Conservation (phyloP, 2,329 filamentous ascomycete genomes). For the Stagonosporopsis chrysanthemi region DNA sequence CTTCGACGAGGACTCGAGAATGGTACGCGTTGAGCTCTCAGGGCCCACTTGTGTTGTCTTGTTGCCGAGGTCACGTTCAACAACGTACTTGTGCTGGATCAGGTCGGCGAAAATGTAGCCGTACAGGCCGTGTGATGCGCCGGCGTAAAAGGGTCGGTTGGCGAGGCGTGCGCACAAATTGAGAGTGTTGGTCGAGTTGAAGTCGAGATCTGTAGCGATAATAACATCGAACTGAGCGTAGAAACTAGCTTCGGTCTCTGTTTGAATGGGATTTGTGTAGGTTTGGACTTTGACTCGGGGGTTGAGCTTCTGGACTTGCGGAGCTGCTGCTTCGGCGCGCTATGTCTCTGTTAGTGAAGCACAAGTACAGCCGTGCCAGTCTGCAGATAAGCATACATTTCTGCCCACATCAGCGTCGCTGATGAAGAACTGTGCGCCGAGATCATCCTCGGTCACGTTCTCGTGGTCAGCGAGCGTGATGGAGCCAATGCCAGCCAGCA, state of each 20-base stretch:
- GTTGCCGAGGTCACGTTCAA: conserved; percentile 85
- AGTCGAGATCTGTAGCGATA: conserved; percentile 87
- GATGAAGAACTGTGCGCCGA: conserved; percentile 76
- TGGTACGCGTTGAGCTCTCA: conserved; percentile 80
- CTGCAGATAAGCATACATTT: conserved; percentile 60
- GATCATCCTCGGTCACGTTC: conserved; percentile 76
- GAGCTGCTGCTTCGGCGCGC: conserved; percentile 80
- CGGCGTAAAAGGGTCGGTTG: conserved; percentile 85
- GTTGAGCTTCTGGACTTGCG: conserved; percentile 85
- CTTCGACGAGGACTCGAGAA: conserved; percentile 75
- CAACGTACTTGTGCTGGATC: conserved; percentile 86
- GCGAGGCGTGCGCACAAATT: conserved; percentile 86
- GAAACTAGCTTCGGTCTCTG: conserved; percentile 72
- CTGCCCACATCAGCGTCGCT: conserved; percentile 75
- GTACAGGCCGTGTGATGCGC: conserved; percentile 86
- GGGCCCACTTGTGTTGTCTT: conserved; percentile 63
- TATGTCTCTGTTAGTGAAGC: conserved; percentile 34
- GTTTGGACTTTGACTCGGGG: conserved; percentile 81
- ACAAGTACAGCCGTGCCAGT: background rate
- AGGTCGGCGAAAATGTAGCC: conserved; percentile 96
- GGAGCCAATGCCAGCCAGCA: conserved; percentile 89
- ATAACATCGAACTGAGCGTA: conserved; percentile 83
- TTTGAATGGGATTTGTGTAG: conserved; percentile 69
- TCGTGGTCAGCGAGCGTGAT: conserved; percentile 87
- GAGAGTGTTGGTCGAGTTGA: conserved; percentile 76